Conservation (phyloP, 495 filamentous ascomycete genomes). For the Aspergillus haitiensis region DNA sequence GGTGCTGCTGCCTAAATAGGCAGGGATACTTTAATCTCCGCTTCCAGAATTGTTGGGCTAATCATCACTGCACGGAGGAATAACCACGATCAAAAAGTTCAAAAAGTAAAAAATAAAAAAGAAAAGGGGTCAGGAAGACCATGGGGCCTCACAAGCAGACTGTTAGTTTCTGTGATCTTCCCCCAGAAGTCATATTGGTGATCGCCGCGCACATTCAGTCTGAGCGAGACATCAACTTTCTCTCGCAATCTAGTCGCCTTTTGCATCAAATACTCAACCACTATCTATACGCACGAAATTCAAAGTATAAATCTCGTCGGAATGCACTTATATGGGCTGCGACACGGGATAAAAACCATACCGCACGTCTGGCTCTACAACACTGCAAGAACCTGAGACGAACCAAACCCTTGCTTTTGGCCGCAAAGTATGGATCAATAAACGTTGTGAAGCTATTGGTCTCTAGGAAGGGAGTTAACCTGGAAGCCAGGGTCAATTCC, state of each 20-base stretch:
- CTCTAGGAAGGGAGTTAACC: background rate
- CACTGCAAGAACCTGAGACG: background rate
- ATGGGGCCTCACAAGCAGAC: too few species aligned
- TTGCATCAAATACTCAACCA: background rate
- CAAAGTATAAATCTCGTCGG: background rate
- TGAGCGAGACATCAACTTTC: background rate
- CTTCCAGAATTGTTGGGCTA: too few species aligned
- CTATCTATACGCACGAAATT: background rate
- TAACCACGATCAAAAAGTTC: too few species aligned
- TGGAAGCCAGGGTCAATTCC: background rate
- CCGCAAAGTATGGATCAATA: background rate
- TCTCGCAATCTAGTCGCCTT: background rate
- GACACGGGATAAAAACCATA: background rate
- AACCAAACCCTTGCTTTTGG: background rate
- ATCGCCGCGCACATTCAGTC: background rate
- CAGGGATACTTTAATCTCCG: too few species aligned
- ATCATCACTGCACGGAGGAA: too few species aligned
- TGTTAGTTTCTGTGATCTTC: background rate
- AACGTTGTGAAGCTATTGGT: background rate
- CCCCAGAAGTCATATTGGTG: background rate
- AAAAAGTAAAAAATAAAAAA: too few species aligned
- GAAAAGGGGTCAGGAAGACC: too few species aligned
- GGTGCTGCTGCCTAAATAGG: too few species aligned
- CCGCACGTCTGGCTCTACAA: background rate
- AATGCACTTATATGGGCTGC: background rate